phyloP scores from a whole-genome alignment of 75 land plant species.

The Cunninghamia lanceolata region DNA sequence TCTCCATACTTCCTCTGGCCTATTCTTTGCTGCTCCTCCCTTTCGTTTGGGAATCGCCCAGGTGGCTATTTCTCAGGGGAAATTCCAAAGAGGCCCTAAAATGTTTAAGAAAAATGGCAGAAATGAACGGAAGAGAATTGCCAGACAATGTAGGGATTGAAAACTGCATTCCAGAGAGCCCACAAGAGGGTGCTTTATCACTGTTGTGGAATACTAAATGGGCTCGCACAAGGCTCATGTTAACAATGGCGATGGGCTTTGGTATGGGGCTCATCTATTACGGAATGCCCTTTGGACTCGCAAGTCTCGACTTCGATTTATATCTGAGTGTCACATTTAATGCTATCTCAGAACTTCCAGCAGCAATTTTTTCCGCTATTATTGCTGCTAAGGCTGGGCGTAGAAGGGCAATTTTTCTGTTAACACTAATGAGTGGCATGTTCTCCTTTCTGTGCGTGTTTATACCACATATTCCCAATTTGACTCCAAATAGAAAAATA shows the following conservation, averaged over 20 bases:
- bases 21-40: conserved; percentile 17
- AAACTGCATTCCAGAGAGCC: not conserved
- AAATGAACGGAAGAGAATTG: conserved; percentile 9
- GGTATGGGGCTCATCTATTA: conserved; percentile 53
- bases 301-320: not conserved
- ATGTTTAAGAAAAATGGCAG: too few relatives aligned
- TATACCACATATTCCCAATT: too few relatives aligned
- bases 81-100: too few relatives aligned
- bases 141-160: not conserved
- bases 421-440: too few relatives aligned
- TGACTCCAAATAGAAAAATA: not conserved
- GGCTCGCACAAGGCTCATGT: too few relatives aligned
- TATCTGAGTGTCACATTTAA: conserved; percentile 18
- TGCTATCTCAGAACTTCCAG: conserved; percentile 49
- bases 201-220: too few relatives aligned
- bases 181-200: not conserved
- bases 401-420: too few relatives aligned
- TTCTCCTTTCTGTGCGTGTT: too few relatives aligned
- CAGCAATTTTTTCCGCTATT: conserved; percentile 30
- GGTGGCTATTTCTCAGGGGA: too few relatives aligned
- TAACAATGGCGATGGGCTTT: conserved; percentile 11
- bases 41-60: not conserved
- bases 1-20: conserved; percentile 25
- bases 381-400: conserved; percentile 13
- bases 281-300: conserved; percentile 49